Percentiles rank a stretch among this genome's conserved stretches.
phyloP scores from a whole-genome alignment of 257 asterid genomes.

The Mentha longifolia region DNA sequence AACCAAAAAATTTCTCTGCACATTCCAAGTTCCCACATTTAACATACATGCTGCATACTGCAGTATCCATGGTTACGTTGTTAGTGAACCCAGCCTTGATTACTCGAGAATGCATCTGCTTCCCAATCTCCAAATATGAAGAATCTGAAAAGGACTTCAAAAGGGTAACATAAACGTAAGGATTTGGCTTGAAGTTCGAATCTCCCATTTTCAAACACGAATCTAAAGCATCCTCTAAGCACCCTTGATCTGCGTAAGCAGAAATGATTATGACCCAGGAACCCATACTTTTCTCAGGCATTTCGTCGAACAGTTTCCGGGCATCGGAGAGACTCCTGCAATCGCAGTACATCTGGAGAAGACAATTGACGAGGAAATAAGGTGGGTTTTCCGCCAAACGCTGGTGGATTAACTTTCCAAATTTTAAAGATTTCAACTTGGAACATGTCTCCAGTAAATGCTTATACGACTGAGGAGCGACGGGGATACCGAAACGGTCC shows the following conservation, averaged over 20 bases:
- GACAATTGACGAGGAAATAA: conserved; percentile 36
- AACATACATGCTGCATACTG: conserved; percentile 51
- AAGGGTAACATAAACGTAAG: conserved; percentile 41
- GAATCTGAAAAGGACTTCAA: conserved; percentile 41
- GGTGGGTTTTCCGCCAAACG: conserved; percentile 36
- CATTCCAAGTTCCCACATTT: conserved; percentile 47
- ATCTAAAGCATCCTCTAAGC: conserved; percentile 36
- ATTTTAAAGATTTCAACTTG: conserved; percentile 38
- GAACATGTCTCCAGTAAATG: conserved; percentile 51
- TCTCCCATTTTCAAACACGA: conserved; percentile 37
- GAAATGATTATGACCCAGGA: conserved; percentile 52
- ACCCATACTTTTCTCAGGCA: conserved; percentile 40
- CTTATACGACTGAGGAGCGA: conserved; percentile 48
- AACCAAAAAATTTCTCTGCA: conserved; percentile 42
- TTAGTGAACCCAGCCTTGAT: conserved; percentile 45
- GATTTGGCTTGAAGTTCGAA: conserved; percentile 28
- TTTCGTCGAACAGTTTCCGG: conserved; percentile 51
- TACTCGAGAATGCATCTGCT: conserved; percentile 52
- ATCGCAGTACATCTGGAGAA: conserved; percentile 45
- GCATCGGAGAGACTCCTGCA: conserved; percentile 51
- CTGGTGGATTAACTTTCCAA: conserved; percentile 46
- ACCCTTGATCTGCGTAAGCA: conserved; percentile 50
- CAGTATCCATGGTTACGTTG: conserved; percentile 46
- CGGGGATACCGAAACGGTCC: conserved; percentile 45
- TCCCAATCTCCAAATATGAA: conserved; percentile 45